A percentile compares a stretch with the other conserved stretches of the same genome.
phyloP scores from a whole-genome alignment of 1,139 yeast genomes.

The Suhomyces bolitotheri region DNA sequence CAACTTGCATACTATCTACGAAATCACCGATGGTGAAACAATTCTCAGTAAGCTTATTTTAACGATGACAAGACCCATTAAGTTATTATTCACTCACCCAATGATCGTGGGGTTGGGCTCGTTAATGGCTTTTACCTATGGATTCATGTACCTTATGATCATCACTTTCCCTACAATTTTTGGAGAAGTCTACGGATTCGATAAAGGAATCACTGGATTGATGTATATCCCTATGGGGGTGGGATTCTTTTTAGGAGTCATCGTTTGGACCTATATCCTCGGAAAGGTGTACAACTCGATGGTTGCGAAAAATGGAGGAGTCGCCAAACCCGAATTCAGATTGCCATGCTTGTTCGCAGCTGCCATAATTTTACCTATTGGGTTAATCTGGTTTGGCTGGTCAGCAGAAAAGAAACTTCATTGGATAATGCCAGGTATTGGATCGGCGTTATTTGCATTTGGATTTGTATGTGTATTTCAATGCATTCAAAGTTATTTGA shows the following conservation, averaged over 20 bases:
- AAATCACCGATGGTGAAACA: constrained; percentile 40
- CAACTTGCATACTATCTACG: constrained; percentile 45
- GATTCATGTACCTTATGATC: constrained; percentile 49
- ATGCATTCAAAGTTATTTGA: constrained; percentile 43
- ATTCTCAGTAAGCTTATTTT: constrained; percentile 30
- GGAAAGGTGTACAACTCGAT: constrained; percentile 33
- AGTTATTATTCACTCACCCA: constrained; percentile 44
- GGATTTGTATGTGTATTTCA: constrained; percentile 48
- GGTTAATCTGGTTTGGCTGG: constrained; percentile 51
- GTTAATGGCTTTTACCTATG: constrained; percentile 49
- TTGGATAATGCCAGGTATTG: constrained; percentile 51
- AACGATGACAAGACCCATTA: constrained; percentile 42
- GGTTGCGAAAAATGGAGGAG: constrained; percentile 35
- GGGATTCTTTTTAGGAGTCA: constrained; percentile 43
- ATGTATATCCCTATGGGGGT: constrained; percentile 50
- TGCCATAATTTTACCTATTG: constrained; percentile 40
- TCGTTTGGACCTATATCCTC: constrained; percentile 39
- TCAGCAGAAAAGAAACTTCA: constrained; percentile 41
- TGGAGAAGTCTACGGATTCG: constrained; percentile 35
- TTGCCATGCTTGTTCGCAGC: constrained; percentile 43
- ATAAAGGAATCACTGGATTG: constrained; percentile 37
- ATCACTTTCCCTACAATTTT: constrained; percentile 45
- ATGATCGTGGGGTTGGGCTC: constrained; percentile 48
- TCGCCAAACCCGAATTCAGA: constrained; percentile 44
- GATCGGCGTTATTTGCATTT: constrained; percentile 45